A percentile compares a stretch with the other conserved stretches of the same genome.
These are phyloP conservation scores for Puccinellia tenuiflora DNA, from an alignment of 176 grass and related monocot species.

Conservation along the genomic window DNA sequence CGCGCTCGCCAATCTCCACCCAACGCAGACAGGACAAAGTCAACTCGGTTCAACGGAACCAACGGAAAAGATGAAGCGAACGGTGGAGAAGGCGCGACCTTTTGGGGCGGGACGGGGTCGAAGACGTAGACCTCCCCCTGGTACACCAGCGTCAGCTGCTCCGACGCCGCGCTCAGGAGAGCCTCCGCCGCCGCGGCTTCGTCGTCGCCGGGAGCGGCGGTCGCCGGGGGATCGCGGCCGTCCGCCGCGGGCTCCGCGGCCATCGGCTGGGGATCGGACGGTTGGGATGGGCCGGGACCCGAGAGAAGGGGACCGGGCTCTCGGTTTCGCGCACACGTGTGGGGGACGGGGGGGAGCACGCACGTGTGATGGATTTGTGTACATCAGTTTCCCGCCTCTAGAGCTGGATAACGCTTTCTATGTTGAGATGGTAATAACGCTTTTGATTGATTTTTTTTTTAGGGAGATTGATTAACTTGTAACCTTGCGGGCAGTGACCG, in stretches of 20 bases:
- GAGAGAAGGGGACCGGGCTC: not conserved
- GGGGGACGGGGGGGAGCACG: conserved; percentile 9
- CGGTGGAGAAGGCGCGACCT: conserved; percentile 42
- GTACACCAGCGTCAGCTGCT: conserved; percentile 72
- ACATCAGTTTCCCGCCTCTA: not conserved
- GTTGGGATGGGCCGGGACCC: conserved; percentile 19
- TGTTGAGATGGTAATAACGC: too few species aligned
- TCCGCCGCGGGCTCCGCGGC: conserved; percentile 35
- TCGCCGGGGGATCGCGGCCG: conserved; percentile 21
- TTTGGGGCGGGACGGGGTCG: conserved; percentile 71
- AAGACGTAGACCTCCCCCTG: conserved; percentile 81
- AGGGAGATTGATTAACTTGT: not conserved
- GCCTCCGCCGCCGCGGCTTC: conserved; percentile 16
- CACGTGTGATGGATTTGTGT: conserved; percentile 30
- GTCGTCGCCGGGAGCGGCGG: conserved; percentile 8
- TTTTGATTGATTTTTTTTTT: not conserved
- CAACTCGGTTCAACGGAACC: conserved; percentile 5
- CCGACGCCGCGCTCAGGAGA: conserved; percentile 46
- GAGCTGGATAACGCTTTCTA: not conserved
- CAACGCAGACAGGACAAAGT: not conserved
- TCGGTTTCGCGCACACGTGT: conserved; percentile 35
- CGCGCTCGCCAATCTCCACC: not conserved
- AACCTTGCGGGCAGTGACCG: not conserved
- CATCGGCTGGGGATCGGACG: conserved; percentile 44
- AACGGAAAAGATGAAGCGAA: not conserved